Base-by-base conservation (phyloP, 768 basidiomycete species). In the Suillus clintonianus region DNA sequence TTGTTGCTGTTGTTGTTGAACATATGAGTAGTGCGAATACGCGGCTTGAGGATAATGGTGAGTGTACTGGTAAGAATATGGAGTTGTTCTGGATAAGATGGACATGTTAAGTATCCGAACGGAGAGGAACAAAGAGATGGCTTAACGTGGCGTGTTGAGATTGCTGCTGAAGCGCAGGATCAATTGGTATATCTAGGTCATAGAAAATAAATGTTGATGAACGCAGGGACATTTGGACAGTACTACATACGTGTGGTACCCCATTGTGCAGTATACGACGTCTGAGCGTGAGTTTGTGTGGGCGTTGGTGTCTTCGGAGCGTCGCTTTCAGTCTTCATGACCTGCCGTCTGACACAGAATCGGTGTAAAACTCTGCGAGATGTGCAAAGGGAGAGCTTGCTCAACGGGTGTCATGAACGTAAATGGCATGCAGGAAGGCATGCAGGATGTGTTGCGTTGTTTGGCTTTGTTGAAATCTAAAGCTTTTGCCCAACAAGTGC, bases 131-230 rank as follows among this genome's bases (percentile, higher is more conserved):
- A 57, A 57, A 42, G 56, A 43, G 54, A 48, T 10, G 59, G 36
- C 56, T 72, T 80, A 77, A 82, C 81, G 82, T 77, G 63, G 79
- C 74, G 67, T 79, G 80, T 55, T 75, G 78, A 15, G 84, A 74
- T 70, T 88, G 86, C 63, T 86, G 84, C 73, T 89, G 88, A 50
- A 89, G 78, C n/a, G 85, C 85, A 36, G 88, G 87, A 71, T 89
- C 87, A 59, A 89, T 88, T 13, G 86, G 84, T 36, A 88, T 88
- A 65, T 85, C 87, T 86, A 68, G 13, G 57, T 61, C 47, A 67
- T 41, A 54, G 63, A 50, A 55, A 60, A 34, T 34, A 53, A n/a
- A 62, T 55, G 30, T 22, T 7, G 48, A 61, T 15, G 10, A 34
- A 42, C 62, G 32, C 14, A 42, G 54, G 53, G 47, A 39, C 53